These are phyloP conservation scores for Achaetomium macrosporum DNA, from an alignment of 2,329 filamentous ascomycete genomes.

Conservation along the genomic window DNA sequence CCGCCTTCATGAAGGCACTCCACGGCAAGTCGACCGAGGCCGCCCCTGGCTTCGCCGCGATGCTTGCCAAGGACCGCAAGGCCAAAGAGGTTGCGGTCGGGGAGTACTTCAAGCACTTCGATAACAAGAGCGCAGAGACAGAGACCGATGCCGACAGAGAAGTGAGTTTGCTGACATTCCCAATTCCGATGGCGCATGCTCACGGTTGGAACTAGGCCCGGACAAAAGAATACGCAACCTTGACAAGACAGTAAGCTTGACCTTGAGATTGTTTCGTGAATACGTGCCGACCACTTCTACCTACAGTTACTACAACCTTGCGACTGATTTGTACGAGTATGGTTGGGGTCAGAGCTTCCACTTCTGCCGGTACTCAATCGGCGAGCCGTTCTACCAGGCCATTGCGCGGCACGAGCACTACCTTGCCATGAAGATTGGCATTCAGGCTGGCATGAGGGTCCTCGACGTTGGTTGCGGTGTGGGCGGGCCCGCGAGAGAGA, in stretches of 20 bases:
- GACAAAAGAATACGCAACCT: constrained; percentile 81
- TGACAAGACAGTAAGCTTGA: constrained; percentile 80
- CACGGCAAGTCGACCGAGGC: constrained; percentile 67
- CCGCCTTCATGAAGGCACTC: constrained; percentile 82
- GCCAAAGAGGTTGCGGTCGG: constrained; percentile 59
- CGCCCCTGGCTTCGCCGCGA: constrained; percentile 69
- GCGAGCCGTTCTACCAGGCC: constrained; percentile 83
- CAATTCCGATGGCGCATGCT: background rate
- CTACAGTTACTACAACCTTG: constrained; percentile 88
- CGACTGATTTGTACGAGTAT: constrained; percentile 95
- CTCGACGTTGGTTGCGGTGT: constrained; percentile 97
- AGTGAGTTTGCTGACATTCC: constrained; percentile 42
- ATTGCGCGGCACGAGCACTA: constrained; percentile 98
- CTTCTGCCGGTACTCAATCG: constrained; percentile 87
- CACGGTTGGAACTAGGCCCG: constrained; percentile 49
- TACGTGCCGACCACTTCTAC: constrained; percentile 20
- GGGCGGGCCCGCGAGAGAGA: constrained; percentile 89
- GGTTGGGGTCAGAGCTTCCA: constrained; percentile 97
- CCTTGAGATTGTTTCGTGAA: background rate
- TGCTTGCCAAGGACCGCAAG: constrained; percentile 70
- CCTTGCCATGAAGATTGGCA: constrained; percentile 80
- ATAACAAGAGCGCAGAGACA: constrained; percentile 63
- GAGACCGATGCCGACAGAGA: constrained; percentile 82
- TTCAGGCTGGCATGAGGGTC: constrained; percentile 81
- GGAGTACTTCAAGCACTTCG: constrained; percentile 85